These are phyloP conservation scores for Apiosordaria backusii DNA, from an alignment of 495 filamentous ascomycete genomes.

Conservation along the genomic window DNA sequence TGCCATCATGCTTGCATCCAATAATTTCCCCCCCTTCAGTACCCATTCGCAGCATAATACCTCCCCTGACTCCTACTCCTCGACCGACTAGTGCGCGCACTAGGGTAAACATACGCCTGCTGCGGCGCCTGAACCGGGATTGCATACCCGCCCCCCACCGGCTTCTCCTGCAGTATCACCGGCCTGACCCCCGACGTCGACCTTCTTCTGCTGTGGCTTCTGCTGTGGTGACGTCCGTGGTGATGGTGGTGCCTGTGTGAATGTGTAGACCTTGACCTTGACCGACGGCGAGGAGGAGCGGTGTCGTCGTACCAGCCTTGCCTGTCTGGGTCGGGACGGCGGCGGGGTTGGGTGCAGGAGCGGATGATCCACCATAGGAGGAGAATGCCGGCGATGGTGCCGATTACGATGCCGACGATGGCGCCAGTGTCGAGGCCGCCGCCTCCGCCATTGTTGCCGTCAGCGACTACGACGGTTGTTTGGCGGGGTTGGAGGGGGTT, in stretches of 20 bases:
- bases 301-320: conserved; percentile 30
- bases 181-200: conserved; percentile 15
- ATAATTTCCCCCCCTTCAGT: background rate
- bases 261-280: conserved; percentile 14
- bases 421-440: conserved; percentile 21
- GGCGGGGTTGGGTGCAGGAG: conserved; percentile 11
- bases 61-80: conserved; percentile 22
- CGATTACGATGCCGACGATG: conserved; percentile 33
- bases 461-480: background rate
- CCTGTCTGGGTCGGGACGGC: conserved; percentile 19
- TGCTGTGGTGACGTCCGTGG: conserved; percentile 16
- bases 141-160: conserved; percentile 1
- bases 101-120: conserved; percentile 16
- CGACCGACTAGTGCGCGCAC: conserved; percentile 11
- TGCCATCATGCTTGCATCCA: background rate
- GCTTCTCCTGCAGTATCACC: conserved; percentile 20
- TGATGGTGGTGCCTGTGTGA: conserved; percentile 15
- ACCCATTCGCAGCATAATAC: conserved; percentile 19
- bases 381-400: conserved; percentile 26
- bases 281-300: conserved; percentile 8
- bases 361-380: conserved; percentile 26
- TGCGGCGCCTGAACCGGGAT: conserved; percentile 14
- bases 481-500: conserved; percentile 1
- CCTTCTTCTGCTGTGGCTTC: conserved; percentile 8
- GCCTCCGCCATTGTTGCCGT: background rate